These are phyloP conservation scores for Theileria orientalis DNA, from an alignment of 169 alveolate genomes.

Conservation along the genomic window DNA sequence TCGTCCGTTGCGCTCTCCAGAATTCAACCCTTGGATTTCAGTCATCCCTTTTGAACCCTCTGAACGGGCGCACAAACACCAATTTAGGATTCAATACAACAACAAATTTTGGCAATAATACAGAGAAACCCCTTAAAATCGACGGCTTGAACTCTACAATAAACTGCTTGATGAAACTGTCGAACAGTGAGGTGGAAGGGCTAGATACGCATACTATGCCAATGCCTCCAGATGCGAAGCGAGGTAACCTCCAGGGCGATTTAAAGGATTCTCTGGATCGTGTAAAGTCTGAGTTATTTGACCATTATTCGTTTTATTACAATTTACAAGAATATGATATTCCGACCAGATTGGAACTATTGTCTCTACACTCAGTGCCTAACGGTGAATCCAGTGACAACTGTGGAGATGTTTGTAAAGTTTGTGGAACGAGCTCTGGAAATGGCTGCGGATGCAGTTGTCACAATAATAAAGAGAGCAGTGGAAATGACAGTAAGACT, in stretches of 20 bases:
- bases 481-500: too few relatives aligned
- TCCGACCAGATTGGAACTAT: constrained; percentile 38
- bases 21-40: constrained; percentile 24
- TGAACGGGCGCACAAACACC: not conserved
- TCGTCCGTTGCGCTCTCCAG: constrained; percentile 58
- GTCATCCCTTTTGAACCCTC: not conserved
- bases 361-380: constrained; percentile 32
- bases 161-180: constrained; percentile 1
- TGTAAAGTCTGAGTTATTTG: constrained; percentile 45
- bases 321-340: constrained; percentile 59
- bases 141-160: constrained; percentile 6
- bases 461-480: too few relatives aligned
- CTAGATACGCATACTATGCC: not conserved
- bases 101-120: not conserved
- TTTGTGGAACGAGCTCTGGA: too few relatives aligned
- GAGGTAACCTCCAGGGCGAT: constrained; percentile 42
- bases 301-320: constrained; percentile 61
- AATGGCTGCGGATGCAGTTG: not conserved
- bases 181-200: constrained; percentile 3
- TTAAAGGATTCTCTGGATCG: constrained; percentile 54
- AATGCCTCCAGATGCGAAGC: constrained; percentile 27
- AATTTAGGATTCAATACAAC: too few relatives aligned
- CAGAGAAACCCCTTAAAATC: not conserved
- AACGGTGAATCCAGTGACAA: constrained; percentile 17
- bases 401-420: not conserved